Percentiles rank a stretch among this genome's conserved stretches.
Conservation (phyloP, 441 rosid genomes). For the Capsella rubella region DNA sequence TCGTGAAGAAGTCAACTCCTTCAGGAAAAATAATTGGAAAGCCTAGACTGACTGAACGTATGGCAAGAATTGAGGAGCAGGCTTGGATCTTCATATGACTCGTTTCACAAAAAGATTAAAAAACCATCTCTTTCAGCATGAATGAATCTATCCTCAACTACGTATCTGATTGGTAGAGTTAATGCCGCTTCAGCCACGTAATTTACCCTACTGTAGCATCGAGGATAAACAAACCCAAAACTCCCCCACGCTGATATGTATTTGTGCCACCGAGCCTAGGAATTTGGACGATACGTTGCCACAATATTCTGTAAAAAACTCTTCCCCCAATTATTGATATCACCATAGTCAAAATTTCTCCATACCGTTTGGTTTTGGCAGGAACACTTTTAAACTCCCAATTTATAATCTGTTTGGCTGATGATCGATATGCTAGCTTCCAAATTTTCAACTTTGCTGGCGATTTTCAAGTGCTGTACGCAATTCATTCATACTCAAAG, state of each 20-base stretch:
- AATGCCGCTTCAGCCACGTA: not conserved
- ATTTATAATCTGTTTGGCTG: not conserved
- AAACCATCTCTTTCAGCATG: not conserved
- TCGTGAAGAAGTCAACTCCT: slow-evolving; percentile 12
- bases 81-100: not conserved
- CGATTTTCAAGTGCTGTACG: slow-evolving; percentile 1
- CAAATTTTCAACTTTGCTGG: not conserved
- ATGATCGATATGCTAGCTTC: slow-evolving; percentile 17
- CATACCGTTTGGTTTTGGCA: not conserved
- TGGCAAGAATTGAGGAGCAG: not conserved
- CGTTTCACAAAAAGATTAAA: not conserved
- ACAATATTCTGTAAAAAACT: not conserved
- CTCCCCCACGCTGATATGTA: not conserved
- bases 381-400: not conserved
- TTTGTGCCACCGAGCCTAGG: not conserved
- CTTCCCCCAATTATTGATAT: not conserved
- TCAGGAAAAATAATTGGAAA: not conserved
- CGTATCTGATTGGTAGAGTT: slow-evolving; percentile 20
- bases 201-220: not conserved
- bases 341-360: not conserved
- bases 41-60: not conserved
- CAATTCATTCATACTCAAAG: slow-evolving; percentile 27
- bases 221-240: not conserved
- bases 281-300: not conserved
- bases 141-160: not conserved